A percentile compares a stretch with the other conserved stretches of the same genome.
phyloP scores from a whole-genome alignment of 2,329 filamentous ascomycete species.

The Lecanicillium sp. region DNA sequence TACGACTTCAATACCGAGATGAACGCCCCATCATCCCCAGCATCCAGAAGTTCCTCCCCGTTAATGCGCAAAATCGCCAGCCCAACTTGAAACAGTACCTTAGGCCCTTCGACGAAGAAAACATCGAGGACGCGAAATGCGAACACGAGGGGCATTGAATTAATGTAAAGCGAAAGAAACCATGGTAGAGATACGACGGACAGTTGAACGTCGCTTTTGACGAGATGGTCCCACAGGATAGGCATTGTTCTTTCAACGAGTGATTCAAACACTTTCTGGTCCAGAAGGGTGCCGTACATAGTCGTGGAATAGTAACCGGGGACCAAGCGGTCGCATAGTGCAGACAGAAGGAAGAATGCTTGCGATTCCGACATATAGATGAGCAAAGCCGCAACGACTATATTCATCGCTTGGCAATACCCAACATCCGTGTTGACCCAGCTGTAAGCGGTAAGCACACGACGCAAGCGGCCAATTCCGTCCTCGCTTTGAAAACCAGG shows the following conservation, averaged over 20 bases:
- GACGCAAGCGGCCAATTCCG: conserved; percentile 79
- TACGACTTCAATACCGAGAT: conserved; percentile 95
- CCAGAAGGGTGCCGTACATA: conserved; percentile 96
- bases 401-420: conserved; percentile 99
- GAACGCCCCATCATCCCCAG: conserved; percentile 89
- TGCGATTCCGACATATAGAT: conserved; percentile 98
- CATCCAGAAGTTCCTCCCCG: conserved; percentile 89
- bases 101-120: conserved; percentile 96
- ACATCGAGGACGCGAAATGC: conserved; percentile 95
- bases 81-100: conserved; percentile 94
- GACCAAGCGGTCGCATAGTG: conserved; percentile 84
- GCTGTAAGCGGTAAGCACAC: conserved; percentile 93
- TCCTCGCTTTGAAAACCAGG: conserved; percentile 95
- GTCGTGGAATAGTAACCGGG: conserved; percentile 98
- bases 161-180: conserved; percentile 98
- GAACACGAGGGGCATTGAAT: conserved; percentile 98
- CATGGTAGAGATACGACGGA: conserved; percentile 95
- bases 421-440: conserved; percentile 95
- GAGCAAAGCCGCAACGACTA: conserved; percentile 91
- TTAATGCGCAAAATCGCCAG: conserved; percentile 96
- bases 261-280: conserved; percentile 95
- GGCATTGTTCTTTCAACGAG: conserved; percentile 99
- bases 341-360: conserved; percentile 87
- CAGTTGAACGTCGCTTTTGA: conserved; percentile 91
- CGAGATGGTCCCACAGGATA: conserved; percentile 95